Evolutionary conservation across 441 rosid genomes (phyloP).

Genomic region (Pelargonium myrrhifolium): DNA sequence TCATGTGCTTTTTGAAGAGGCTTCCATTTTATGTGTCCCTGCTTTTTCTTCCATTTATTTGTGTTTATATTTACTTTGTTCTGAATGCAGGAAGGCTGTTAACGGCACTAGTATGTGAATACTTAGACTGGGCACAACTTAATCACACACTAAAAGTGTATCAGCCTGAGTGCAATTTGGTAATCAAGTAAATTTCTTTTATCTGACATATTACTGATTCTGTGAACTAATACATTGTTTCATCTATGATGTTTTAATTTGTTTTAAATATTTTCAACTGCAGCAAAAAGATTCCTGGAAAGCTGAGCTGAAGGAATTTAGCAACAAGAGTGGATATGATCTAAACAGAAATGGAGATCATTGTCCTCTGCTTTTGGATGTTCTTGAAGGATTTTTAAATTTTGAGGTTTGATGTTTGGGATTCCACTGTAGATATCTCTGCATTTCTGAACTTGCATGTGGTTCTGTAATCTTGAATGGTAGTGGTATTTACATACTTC

Average conservation of each 20-base stretch:
- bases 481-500: background rate
- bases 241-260: background rate
- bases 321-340: slow-evolving; percentile 28
- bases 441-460: background rate
- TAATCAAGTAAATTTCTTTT: slow-evolving; percentile 14
- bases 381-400: slow-evolving; percentile 25
- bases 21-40: background rate
- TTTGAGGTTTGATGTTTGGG: slow-evolving; percentile 14
- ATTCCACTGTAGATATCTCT: background rate
- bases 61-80: background rate
- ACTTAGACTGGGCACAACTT: slow-evolving; percentile 28
- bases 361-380: slow-evolving; percentile 12
- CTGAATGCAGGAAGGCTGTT: slow-evolving; percentile 23
- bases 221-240: background rate
- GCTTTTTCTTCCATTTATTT: background rate
- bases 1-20: background rate
- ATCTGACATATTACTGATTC: background rate
- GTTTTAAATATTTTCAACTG: slow-evolving; percentile 6
- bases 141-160: slow-evolving; percentile 25
- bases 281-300: slow-evolving; percentile 28
- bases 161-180: slow-evolving; percentile 29
- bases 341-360: slow-evolving; percentile 25
- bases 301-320: slow-evolving; percentile 25
- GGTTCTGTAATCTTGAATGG: background rate
- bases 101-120: slow-evolving; percentile 25